Conservation (phyloP, 805 yeast species). For the Candida pini region DNA sequence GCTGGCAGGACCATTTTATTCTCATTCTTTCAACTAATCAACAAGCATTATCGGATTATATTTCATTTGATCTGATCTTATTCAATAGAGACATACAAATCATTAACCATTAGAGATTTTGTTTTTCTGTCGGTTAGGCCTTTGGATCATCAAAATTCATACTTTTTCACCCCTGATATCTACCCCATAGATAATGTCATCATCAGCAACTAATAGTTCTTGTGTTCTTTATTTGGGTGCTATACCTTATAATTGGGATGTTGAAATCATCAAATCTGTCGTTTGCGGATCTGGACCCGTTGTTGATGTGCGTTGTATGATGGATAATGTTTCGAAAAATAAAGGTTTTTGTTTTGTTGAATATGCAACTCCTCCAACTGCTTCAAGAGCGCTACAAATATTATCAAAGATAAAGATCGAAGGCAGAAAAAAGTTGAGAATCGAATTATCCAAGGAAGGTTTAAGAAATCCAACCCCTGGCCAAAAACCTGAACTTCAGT, state of each 20-base stretch:
- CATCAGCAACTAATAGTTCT: conserved; percentile 26
- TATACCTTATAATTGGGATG: conserved; percentile 70
- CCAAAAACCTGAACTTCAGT: conserved; percentile 37
- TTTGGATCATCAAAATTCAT: too few species aligned
- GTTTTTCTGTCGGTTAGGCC: too few species aligned
- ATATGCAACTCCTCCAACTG: conserved; percentile 46
- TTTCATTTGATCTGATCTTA: too few species aligned
- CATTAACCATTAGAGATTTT: too few species aligned
- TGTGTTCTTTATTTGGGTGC: conserved; percentile 54
- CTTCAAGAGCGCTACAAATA: conserved; percentile 41
- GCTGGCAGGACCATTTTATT: too few species aligned
- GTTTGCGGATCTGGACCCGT: conserved; percentile 71
- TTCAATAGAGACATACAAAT: too few species aligned
- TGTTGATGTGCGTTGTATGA: conserved; percentile 59
- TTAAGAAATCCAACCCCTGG: conserved; percentile 33
- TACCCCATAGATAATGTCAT: too few species aligned
- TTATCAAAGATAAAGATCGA: conserved; percentile 40
- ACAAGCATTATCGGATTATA: too few species aligned
- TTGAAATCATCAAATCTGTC: conserved; percentile 52
- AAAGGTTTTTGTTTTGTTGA: conserved; percentile 68
- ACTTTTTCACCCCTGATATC: too few species aligned
- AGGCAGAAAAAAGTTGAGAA: conserved; percentile 44
- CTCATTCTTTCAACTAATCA: too few species aligned
- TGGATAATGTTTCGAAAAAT: conserved; percentile 51
- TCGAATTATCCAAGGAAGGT: conserved; percentile 61